phyloP scores from a whole-genome alignment of 495 filamentous ascomycete genomes.

The Apiosordaria backusii region DNA sequence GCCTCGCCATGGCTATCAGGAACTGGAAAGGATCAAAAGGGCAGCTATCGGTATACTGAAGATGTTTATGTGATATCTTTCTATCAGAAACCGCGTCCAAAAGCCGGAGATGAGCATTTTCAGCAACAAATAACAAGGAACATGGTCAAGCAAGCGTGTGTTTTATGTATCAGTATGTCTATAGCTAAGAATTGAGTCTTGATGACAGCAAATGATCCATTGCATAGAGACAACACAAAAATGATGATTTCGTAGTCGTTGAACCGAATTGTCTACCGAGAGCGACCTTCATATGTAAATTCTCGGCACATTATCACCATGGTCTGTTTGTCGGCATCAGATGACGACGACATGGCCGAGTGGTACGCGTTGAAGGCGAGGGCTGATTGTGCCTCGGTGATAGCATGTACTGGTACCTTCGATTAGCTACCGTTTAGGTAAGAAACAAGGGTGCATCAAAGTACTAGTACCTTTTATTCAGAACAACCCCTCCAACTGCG shows the following conservation, averaged over 20 bases:
- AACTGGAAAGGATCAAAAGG: not conserved
- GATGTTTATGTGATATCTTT: not conserved
- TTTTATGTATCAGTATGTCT: not conserved
- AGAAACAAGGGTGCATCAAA: not conserved
- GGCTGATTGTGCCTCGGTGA: conserved; percentile 1
- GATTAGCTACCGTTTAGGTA: not conserved
- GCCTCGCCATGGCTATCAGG: not conserved
- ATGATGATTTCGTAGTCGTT: not conserved
- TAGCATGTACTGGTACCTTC: not conserved
- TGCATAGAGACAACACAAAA: too few relatives aligned
- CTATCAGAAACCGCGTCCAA: not conserved
- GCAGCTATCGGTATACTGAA: not conserved
- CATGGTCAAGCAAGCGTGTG: not conserved
- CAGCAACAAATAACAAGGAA: not conserved
- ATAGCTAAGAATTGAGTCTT: not conserved
- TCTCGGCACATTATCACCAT: not conserved
- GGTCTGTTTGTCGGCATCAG: not conserved
- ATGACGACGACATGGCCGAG: conserved; percentile 6
- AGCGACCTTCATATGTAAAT: not conserved
- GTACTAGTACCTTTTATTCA: conserved; percentile 2
- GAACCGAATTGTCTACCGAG: too few relatives aligned
- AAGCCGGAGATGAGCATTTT: not conserved
- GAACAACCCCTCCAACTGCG: conserved; percentile 8
- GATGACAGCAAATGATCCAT: too few relatives aligned
- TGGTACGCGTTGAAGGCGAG: conserved; percentile 8